Base-by-base conservation (phyloP, 176 grass and related monocot species). In the Rhipidocladum racemiflorum region DNA sequence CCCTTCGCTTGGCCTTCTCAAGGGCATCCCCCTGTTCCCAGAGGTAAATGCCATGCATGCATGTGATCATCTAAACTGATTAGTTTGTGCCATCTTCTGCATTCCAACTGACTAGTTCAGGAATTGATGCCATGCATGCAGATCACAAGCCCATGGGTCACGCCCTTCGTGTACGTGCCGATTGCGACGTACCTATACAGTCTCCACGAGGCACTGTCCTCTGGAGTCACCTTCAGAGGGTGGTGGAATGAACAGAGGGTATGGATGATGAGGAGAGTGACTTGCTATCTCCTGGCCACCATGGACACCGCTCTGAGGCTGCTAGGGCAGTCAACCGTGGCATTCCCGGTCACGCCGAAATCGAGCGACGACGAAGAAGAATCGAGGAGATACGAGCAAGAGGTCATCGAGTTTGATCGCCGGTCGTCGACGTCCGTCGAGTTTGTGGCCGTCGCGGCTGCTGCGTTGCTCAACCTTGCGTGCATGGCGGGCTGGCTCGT, bases 231-330 rank as follows among this genome's bases (percentile, higher is more conserved):
- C 9, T 40, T 72, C n/a, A 80, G 24, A 67, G 77, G 77, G 21
- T 89, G 87, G 87, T 89, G 87, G 82, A 89, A 85, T 29, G 75
- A 25, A 30, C 87, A 89, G 69, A 89, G 82, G 34, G 86, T 74
- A 27, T 86, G 78, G 90, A 30, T 92, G 63, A 40, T 88, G 7
- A 88, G 60, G 40, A 85, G 90, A 69, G 61, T 79, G 38, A 82
- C 78, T 28, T 86, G 83, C 0, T 92, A 76, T 20, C 78, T 85
- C 16, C 89, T 64, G 30, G 83, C 45, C 64, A 44, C 18, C 16
- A 61, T 71, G 16, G 83, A 86, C 8, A 40, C 50, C 45, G 5
- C 72, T 9, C 32, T 78, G 8, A 83, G 70, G 18, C 9, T 83
- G 7, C 27, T 85, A 12, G 82, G 81, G 20, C 23, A 85, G 16